Evolutionary conservation across 2,329 filamentous ascomycete genomes (phyloP).

Genomic region (Epichloe aotearoae): DNA sequence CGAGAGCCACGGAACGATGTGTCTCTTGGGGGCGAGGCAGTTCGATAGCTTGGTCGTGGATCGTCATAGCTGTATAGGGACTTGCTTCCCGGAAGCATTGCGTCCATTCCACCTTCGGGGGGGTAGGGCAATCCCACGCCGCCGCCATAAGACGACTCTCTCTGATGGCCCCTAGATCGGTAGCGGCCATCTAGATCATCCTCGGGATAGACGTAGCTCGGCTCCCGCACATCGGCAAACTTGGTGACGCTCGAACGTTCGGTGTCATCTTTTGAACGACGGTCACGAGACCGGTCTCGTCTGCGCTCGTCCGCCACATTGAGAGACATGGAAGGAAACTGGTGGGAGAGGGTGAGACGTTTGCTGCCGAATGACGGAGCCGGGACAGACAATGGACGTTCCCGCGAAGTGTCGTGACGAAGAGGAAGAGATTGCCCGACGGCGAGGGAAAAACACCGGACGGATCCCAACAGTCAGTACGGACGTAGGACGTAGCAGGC

Average conservation of each 20-base stretch:
- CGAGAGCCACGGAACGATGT: slow-evolving; percentile 23
- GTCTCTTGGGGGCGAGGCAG: slow-evolving; percentile 20
- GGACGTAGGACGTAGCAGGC: background rate
- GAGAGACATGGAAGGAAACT: slow-evolving; percentile 32
- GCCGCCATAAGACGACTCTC: slow-evolving; percentile 19
- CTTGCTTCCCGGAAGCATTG: slow-evolving; percentile 24
- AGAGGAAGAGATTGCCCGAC: background rate
- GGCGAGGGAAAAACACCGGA: background rate
- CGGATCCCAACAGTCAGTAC: background rate
- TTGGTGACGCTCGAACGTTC: slow-evolving; percentile 16
- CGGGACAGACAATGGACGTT: background rate
- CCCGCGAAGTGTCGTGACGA: background rate
- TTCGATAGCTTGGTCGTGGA: slow-evolving; percentile 19
- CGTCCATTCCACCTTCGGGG: slow-evolving; percentile 22
- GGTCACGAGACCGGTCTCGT: slow-evolving; percentile 29
- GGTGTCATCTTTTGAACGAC: slow-evolving; percentile 18
- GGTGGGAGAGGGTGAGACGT: background rate
- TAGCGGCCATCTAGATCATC: slow-evolving; percentile 28
- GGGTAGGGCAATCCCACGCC: slow-evolving; percentile 24
- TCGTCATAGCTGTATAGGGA: slow-evolving; percentile 28
- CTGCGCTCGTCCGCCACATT: slow-evolving; percentile 31
- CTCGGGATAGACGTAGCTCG: slow-evolving; percentile 27
- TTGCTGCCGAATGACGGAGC: background rate
- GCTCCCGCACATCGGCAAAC: slow-evolving; percentile 28
- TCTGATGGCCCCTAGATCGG: slow-evolving; percentile 16